A percentile compares a stretch with the other conserved stretches of the same genome.
phyloP scores from a whole-genome alignment of 345 rosid species.

The Eucalyptus cloeziana region DNA sequence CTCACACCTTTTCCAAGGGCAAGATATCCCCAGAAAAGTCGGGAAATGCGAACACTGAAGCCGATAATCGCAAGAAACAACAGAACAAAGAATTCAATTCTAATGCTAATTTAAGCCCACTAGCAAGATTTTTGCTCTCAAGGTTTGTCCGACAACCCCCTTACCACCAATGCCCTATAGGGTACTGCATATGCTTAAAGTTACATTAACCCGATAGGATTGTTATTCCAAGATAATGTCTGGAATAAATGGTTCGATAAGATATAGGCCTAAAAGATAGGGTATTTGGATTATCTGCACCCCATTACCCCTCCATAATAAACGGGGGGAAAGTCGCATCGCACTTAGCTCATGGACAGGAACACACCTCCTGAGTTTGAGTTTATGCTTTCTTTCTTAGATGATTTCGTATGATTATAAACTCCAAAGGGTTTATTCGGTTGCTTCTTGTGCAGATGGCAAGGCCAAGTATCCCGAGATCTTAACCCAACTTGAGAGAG shows the following conservation, averaged over 20 bases:
- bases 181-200: neutral
- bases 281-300: neutral
- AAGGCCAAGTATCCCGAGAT: constrained; percentile 62
- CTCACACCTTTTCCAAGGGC: constrained; percentile 30
- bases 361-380: neutral
- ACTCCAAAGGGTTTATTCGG: neutral
- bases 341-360: neutral
- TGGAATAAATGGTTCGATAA: neutral
- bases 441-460: constrained; percentile 52
- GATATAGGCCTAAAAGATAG: neutral
- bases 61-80: constrained; percentile 53
- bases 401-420: neutral
- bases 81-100: constrained; percentile 48
- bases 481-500: constrained; percentile 33
- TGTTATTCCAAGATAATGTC: neutral
- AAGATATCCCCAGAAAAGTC: constrained; percentile 20
- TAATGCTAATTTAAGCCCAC: constrained; percentile 66
- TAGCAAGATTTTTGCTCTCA: constrained; percentile 87
- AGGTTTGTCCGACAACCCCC: constrained; percentile 35
- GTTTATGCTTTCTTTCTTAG: neutral
- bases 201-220: neutral
- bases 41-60: constrained; percentile 17
- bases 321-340: neutral
- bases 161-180: neutral
- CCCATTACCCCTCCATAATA: neutral